Evolutionary conservation across 352 stramenopile species (phyloP).

Genomic region (Phytophthora megakarya): DNA sequence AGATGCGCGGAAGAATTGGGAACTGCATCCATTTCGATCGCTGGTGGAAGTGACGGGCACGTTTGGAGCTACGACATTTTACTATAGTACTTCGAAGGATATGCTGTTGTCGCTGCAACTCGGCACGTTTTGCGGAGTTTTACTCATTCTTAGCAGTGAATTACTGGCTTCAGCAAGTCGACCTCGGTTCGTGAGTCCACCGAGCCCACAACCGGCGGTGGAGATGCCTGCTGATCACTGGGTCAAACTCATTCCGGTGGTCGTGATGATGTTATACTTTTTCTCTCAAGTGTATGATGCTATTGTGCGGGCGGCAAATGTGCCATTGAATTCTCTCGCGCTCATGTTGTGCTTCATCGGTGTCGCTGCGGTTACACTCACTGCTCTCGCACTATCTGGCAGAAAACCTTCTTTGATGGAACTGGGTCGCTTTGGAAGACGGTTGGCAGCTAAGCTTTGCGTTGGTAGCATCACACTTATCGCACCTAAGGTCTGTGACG

Average conservation of each 20-base stretch:
- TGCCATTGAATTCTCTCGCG: slow-evolving; percentile 44
- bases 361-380: slow-evolving; percentile 51
- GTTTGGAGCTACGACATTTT: slow-evolving; percentile 59
- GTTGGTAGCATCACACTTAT: slow-evolving; percentile 52
- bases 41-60: slow-evolving; percentile 62
- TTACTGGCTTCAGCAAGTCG: slow-evolving; percentile 37
- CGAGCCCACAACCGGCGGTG: slow-evolving; percentile 37
- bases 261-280: slow-evolving; percentile 72
- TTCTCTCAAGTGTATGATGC: slow-evolving; percentile 57
- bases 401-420: slow-evolving; percentile 44
- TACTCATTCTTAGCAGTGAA: slow-evolving; percentile 65
- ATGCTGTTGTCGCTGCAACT: slow-evolving; percentile 75
- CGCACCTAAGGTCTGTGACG: slow-evolving; percentile 49
- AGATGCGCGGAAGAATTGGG: slow-evolving; percentile 70
- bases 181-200: slow-evolving; percentile 21
- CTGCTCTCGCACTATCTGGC: slow-evolving; percentile 53
- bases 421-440: slow-evolving; percentile 34
- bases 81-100: slow-evolving; percentile 60
- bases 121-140: slow-evolving; percentile 63
- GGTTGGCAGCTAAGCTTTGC: slow-evolving; percentile 44
- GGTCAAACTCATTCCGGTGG: slow-evolving; percentile 73
- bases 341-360: slow-evolving; percentile 53
- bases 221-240: slow-evolving; percentile 72
- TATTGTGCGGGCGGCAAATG: slow-evolving; percentile 46
- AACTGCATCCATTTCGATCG: slow-evolving; percentile 58